Evolutionary conservation across 306 rosid genomes (phyloP).

Genomic region (Trifolium dubium): DNA sequence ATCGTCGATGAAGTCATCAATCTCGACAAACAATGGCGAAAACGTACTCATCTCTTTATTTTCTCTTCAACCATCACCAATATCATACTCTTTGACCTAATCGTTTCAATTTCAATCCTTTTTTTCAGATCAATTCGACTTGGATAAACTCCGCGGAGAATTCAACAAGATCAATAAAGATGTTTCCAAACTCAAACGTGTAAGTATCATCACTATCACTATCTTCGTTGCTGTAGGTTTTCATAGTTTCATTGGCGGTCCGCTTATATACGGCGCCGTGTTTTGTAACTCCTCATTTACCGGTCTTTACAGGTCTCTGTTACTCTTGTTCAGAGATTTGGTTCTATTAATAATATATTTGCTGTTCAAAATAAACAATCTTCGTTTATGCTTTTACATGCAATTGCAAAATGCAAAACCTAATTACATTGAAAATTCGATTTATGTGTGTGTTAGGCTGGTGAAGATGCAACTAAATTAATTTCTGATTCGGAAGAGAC

Average conservation of each 20-base stretch:
- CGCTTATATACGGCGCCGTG: no score
- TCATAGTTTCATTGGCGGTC: no score
- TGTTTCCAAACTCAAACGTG: conserved; percentile 70
- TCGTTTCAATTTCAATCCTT: not conserved
- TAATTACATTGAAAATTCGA: not conserved
- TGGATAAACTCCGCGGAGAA: conserved; percentile 74
- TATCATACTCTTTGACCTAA: not conserved
- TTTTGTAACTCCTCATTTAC: no score
- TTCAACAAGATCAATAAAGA: conserved; percentile 79
- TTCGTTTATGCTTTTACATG: no score
- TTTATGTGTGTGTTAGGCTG: conserved; percentile 42
- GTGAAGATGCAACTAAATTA: conserved; percentile 63
- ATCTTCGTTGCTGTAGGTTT: no score
- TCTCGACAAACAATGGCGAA: conserved; percentile 93
- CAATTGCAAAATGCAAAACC: not conserved
- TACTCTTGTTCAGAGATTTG: no score
- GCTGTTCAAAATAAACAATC: no score
- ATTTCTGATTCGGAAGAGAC: conserved; percentile 68
- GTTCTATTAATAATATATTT: no score
- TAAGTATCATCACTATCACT: conserved; percentile 23
- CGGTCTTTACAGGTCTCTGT: not conserved
- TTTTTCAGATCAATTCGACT: conserved; percentile 68
- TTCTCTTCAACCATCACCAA: not conserved
- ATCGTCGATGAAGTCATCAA: conserved; percentile 76
- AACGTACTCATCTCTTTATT: conserved; percentile 52